phyloP scores from a whole-genome alignment of 2,329 filamentous ascomycete genomes.

The Fusarium kyushuense region DNA sequence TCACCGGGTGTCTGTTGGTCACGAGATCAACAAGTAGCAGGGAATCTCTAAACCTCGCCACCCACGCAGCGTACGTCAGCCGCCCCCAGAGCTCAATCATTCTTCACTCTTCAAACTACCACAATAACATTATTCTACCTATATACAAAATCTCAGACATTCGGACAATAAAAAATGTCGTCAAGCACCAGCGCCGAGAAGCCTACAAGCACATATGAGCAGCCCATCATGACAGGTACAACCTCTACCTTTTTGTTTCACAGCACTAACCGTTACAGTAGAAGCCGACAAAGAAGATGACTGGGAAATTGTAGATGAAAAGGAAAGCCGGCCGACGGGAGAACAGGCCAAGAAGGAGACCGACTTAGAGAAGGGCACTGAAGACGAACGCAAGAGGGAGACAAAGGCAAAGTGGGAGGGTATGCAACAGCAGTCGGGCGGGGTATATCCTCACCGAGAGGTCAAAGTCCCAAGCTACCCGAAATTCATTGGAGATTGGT shows the following conservation, averaged over 20 bases:
- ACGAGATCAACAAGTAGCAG: neutral
- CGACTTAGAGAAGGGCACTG: rapidly evolving
- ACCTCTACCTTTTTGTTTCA: rapidly evolving
- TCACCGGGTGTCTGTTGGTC: neutral
- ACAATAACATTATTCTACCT: no score
- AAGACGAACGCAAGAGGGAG: neutral
- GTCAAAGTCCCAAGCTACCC: conserved; percentile 12
- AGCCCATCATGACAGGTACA: neutral
- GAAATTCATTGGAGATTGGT: conserved; percentile 11
- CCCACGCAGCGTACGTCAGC: neutral
- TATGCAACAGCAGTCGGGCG: conserved; percentile 3
- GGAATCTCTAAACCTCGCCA: neutral
- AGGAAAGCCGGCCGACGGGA: neutral
- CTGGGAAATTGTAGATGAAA: conserved; percentile 19
- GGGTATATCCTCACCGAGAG: neutral
- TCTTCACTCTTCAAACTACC: no score
- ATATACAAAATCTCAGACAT: rapidly evolving
- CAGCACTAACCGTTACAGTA: neutral
- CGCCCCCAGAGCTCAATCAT: neutral
- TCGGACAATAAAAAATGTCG: neutral
- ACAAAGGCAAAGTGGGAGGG: neutral
- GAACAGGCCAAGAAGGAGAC: neutral
- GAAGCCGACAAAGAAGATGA: neutral
- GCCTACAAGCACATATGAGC: neutral
- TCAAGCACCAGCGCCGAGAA: neutral